Conservation (phyloP, 2,329 filamentous ascomycete species). For the Ophiobolus disseminans region DNA sequence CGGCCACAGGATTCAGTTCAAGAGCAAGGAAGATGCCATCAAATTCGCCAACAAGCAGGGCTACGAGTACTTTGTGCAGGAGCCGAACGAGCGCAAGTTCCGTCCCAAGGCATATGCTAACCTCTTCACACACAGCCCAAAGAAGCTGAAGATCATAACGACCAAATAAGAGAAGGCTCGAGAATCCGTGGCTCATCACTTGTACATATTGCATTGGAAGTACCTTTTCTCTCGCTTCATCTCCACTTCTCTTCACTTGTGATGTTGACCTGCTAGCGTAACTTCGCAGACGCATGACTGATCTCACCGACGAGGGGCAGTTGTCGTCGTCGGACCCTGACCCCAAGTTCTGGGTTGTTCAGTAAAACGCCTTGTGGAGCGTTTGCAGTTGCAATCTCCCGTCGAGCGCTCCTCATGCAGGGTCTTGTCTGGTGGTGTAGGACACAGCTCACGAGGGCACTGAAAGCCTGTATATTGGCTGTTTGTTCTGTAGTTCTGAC, state of each 20-base stretch:
- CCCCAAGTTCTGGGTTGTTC: too few species aligned
- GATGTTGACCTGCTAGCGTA: slow-evolving; percentile 1
- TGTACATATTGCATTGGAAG: slow-evolving; percentile 38
- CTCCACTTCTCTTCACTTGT: not conserved
- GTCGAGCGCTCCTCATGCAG: too few species aligned
- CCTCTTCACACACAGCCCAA: slow-evolving; percentile 86
- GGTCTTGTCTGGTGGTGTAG: too few species aligned
- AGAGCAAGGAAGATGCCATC: slow-evolving; percentile 92
- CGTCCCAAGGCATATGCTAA: slow-evolving; percentile 94
- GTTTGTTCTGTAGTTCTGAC: too few species aligned
- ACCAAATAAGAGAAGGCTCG: slow-evolving; percentile 69
- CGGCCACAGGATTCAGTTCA: slow-evolving; percentile 89
- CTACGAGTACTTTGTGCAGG: slow-evolving; percentile 98
- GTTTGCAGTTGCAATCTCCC: too few species aligned
- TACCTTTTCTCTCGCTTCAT: slow-evolving; percentile 13
- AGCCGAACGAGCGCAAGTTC: slow-evolving; percentile 87
- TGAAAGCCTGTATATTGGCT: too few species aligned
- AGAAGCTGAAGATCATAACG: slow-evolving; percentile 82
- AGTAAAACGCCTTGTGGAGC: too few species aligned
- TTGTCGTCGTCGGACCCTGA: too few species aligned
- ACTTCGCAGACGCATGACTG: too few species aligned
- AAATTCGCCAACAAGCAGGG: slow-evolving; percentile 97
- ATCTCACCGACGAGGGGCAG: too few species aligned
- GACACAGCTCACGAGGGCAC: too few species aligned
- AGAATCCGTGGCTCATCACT: slow-evolving; percentile 2